Percentiles rank a stretch among this genome's conserved stretches.
phyloP scores from a whole-genome alignment of 2,329 filamentous ascomycete species.

The Volutella citrinella region DNA sequence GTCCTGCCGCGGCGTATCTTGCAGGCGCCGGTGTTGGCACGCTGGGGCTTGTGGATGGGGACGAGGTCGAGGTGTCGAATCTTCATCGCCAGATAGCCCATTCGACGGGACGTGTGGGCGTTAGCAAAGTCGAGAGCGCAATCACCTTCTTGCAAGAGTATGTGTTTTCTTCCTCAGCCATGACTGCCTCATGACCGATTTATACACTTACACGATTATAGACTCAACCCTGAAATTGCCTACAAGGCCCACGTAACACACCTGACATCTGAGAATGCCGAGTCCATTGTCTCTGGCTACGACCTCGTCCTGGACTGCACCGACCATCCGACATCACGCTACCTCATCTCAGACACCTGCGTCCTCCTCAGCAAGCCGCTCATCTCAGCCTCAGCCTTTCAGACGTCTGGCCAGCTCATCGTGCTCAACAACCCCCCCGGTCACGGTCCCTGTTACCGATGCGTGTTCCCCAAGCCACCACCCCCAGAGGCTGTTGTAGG shows the following conservation, averaged over 20 bases:
- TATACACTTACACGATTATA: too few relatives aligned
- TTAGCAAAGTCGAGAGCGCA: conserved; percentile 78
- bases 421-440: conserved; percentile 82
- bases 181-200: too few relatives aligned
- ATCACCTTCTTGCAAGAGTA: conserved; percentile 54
- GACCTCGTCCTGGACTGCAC: conserved; percentile 92
- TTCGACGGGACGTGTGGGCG: conserved; percentile 65
- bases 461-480: conserved; percentile 85
- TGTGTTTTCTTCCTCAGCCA: too few relatives aligned
- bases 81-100: conserved; percentile 91
- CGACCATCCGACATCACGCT: conserved; percentile 86
- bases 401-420: conserved; percentile 86
- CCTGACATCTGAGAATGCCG: conserved; percentile 66
- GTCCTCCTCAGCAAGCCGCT: conserved; percentile 76
- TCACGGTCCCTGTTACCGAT: conserved; percentile 83
- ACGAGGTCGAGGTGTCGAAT: conserved; percentile 85
- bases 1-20: conserved; percentile 88
- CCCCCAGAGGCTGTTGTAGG: conserved; percentile 78
- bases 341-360: conserved; percentile 88
- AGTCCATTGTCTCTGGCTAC: conserved; percentile 64
- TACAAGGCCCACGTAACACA: conserved; percentile 63
- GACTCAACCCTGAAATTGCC: conserved; percentile 68
- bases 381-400: conserved; percentile 84
- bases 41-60: conserved; percentile 82
- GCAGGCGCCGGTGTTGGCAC: conserved; percentile 84